A percentile compares a stretch with the other conserved stretches of the same genome.
Evolutionary conservation across 1,284 basidiomycete genomes (phyloP).

Genomic region (Abortiporus biennis): DNA sequence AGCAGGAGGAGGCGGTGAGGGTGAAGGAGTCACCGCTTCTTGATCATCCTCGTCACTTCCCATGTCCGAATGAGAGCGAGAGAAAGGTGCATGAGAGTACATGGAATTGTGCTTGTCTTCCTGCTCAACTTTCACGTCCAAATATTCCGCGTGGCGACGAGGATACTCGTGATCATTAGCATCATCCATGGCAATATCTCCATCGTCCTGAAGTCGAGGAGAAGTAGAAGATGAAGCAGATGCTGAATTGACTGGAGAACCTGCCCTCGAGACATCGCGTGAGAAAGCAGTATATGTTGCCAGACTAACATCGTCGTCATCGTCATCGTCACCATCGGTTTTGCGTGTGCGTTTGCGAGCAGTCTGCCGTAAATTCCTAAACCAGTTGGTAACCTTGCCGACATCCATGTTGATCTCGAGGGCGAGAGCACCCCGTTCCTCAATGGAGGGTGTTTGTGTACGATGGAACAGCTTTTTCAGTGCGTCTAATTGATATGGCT

Average conservation of each 20-base stretch:
- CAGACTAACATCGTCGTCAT: slow-evolving; percentile 32
- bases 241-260: slow-evolving; percentile 16
- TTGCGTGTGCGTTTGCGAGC: slow-evolving; percentile 49
- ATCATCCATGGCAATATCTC: slow-evolving; percentile 10
- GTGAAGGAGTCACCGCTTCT: slow-evolving; percentile 66
- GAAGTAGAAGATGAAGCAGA: slow-evolving; percentile 2
- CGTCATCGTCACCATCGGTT: slow-evolving; percentile 19
- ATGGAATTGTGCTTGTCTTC: slow-evolving; percentile 14
- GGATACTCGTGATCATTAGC: neutral
- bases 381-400: slow-evolving; percentile 83
- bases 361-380: slow-evolving; percentile 72
- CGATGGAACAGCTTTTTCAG: slow-evolving; percentile 61
- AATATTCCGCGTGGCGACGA: slow-evolving; percentile 2
- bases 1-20: slow-evolving; percentile 27
- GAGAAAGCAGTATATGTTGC: slow-evolving; percentile 17
- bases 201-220: slow-evolving; percentile 1
- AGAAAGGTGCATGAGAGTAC: slow-evolving; percentile 17
- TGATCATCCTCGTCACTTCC: slow-evolving; percentile 59
- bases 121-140: slow-evolving; percentile 9
- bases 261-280: slow-evolving; percentile 19
- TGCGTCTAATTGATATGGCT: slow-evolving; percentile 68
- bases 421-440: slow-evolving; percentile 67
- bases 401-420: slow-evolving; percentile 74
- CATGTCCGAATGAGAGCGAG: slow-evolving; percentile 37
- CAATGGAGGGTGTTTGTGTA: slow-evolving; percentile 72